Evolutionary conservation across 1,284 basidiomycete species (phyloP), one percentile per base, ranked within the genome.

Genomic region (Prillingera fragicola): DNA sequence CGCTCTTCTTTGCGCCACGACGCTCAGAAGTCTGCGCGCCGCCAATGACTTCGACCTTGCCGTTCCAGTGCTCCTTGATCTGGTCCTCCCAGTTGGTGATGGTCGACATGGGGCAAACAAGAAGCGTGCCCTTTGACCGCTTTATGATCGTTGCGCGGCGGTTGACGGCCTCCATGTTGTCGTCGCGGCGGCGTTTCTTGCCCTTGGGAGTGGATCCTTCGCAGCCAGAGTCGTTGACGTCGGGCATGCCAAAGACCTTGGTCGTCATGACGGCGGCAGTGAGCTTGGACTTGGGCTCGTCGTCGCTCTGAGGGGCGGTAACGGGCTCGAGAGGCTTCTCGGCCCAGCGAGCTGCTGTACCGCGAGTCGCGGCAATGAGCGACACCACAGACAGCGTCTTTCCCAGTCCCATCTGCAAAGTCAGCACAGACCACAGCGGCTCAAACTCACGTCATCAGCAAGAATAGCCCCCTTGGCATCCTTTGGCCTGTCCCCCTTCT

Each of bases 41-140:
- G n/a, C 88, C 88, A 38, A 84, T 74, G 33, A 92, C 82, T 24
- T 77, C 76, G 7, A 92, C 87, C 44, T 83, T 79, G 12, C 88
- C 87, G 48, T 79, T 80, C 88, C 88, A 90, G 70, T 99, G 95
- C 65, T 97, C 92, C 48, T 83, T 80, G 65, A 98, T 87, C 69
- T 99, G 95, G 54, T 95, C 89, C 71, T 98, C 94, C 95, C 95
- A 99, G 63, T 97, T 98, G 35, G 87, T 83, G 1, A 99, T 88
- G 2, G 95, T 96, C 18, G 90, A 94, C 42, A 99, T 77, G 8
- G 95, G 95, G 59, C 95, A 97, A 21, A 99, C 80, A 56, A 99
- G 87, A n/a, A 99, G 73, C 1, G 95, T 97, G 8, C 85, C 95
- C 34, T 90, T 81, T 59, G 85, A 88, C 55, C 83, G 82, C 23